Evolutionary conservation across 106 monocot species (phyloP), one percentile per base, ranked within the genome.

Genomic region (Dendrobium nobile): DNA sequence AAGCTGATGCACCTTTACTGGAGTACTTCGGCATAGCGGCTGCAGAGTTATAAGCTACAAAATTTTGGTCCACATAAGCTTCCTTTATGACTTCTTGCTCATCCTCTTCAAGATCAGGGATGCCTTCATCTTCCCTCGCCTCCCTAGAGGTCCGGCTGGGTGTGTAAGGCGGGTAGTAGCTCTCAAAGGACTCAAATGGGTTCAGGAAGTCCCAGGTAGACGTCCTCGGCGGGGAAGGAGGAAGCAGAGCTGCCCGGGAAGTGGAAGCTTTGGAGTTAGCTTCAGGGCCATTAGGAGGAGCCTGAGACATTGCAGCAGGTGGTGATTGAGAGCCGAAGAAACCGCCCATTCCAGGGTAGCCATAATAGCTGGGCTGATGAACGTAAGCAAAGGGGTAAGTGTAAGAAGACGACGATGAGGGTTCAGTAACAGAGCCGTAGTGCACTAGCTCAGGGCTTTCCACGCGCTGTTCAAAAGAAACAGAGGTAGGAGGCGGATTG

Each of bases 41-140:
- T 15, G 58, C 24, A 59, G 91, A 81, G 2, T 79, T 73, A 28
- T 82, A 86, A 72, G 88, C 68, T 7, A 51, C 77, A 27, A 70
- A 84, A 54, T 90, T 96, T 73, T 70, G 67, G 27, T 92, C 96
- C 4, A 82, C 83, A 33, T 93, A 88, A 19, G 87, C 95, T 77
- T 95, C 95, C 80, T 93, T 99, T 6, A 90, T 85, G 40, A 93
- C 88, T 80, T 85, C 90, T 0, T 65, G 72, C 74, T 84, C 92
- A 40, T 87, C 90, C 1, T 91, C 91, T 37, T 97, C 96, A 61
- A 99, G 86, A 26, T 99, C 99, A 1, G 99, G 99, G 43, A 99
- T 95, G 10, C 99, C 99, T 79, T 99, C 99, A 74, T 90, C 89
- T 22, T 99, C 95, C 78, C 95, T 86, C 59, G 95, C 80, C 79